Base-by-base conservation (phyloP, 352 stramenopile species). In the Phytopythium oedochilum region DNA sequence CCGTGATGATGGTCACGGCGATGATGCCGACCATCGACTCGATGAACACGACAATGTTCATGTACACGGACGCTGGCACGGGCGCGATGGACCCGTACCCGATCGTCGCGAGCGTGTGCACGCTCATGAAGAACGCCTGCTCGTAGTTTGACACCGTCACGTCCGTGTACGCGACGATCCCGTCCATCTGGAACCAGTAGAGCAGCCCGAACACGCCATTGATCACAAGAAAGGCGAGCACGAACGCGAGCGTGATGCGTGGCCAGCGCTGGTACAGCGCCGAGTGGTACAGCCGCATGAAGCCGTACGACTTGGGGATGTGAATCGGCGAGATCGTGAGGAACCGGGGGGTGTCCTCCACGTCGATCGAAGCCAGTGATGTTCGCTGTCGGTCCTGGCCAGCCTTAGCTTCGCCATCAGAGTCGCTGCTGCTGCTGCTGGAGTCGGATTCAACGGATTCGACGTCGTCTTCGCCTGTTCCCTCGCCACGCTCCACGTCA, bases 41-140 rank as follows among this genome's bases (percentile, higher is more conserved):
- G 52, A 89, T 70, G 11, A 89, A 72, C n/a, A 94, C 78, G 57
- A 83, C 72, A 3, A 89, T 47, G 48, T 94, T 94, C 61, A 92
- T 86, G 64, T 89, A 92, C 4, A 66, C 44, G 10, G 81, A 80
- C 10, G 64, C 39, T 0, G 70, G 52, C 28, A 60, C 69, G 0
- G 83, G 83, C 3, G 76, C 58, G 36, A 94, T 86, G 1, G 81
- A 89, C 5, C 83, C 83, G 52, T 92, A 92, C 14, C 83, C 83
- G 45, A 94, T 89, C 9, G 83, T 94, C 15, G 81, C 78, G 18
- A 94, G 60, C 22, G 83, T 91, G 60, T 94, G 83, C 8, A 92
- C 79, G 45, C 81, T 92, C 76, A 94, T 86, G 54, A 76, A 94
- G 46, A 92, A 87, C 20, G 79, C 69, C 39, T 83, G 43, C 58